Evolutionary conservation across 2,329 filamentous ascomycete species (phyloP).

Genomic region (Arthrobotrys pseudoclavata): DNA sequence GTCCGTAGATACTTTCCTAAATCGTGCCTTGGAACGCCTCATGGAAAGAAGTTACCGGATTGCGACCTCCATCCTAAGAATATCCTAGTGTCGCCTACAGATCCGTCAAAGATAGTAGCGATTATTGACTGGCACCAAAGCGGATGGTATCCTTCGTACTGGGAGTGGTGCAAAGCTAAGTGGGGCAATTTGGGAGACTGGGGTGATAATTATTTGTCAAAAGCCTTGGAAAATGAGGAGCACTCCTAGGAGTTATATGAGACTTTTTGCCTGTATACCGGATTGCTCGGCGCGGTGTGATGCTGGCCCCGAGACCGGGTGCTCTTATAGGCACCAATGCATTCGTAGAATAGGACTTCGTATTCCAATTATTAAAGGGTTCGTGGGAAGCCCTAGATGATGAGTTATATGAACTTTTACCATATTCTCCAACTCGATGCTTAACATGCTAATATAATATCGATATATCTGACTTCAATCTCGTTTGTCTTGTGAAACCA

Average conservation of each 20-base stretch:
- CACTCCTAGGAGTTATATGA: slow-evolving; percentile 9
- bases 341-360: too few species aligned
- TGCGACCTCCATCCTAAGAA: slow-evolving; percentile 32
- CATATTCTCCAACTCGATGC: too few species aligned
- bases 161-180: slow-evolving; percentile 32
- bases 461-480: too few species aligned
- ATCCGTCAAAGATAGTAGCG: slow-evolving; percentile 23
- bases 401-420: too few species aligned
- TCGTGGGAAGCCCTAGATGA: too few species aligned
- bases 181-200: slow-evolving; percentile 30
- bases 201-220: slow-evolving; percentile 3
- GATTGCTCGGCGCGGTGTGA: slow-evolving; percentile 12
- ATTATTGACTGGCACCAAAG: slow-evolving; percentile 38
- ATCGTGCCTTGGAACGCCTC: neutral
- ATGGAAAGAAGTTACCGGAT: slow-evolving; percentile 13
- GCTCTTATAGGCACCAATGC: too few species aligned
- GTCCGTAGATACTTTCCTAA: slow-evolving; percentile 25
- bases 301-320: too few species aligned
- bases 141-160: slow-evolving; percentile 44
- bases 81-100: slow-evolving; percentile 25
- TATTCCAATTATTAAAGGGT: too few species aligned
- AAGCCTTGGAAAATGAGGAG: slow-evolving; percentile 1
- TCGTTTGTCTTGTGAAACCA: too few species aligned
- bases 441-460: too few species aligned
- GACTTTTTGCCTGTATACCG: slow-evolving; percentile 29